Evolutionary conservation across 257 asterid genomes (phyloP), one percentile per base, ranked within the genome.

Genomic region (Ballota nigra): DNA sequence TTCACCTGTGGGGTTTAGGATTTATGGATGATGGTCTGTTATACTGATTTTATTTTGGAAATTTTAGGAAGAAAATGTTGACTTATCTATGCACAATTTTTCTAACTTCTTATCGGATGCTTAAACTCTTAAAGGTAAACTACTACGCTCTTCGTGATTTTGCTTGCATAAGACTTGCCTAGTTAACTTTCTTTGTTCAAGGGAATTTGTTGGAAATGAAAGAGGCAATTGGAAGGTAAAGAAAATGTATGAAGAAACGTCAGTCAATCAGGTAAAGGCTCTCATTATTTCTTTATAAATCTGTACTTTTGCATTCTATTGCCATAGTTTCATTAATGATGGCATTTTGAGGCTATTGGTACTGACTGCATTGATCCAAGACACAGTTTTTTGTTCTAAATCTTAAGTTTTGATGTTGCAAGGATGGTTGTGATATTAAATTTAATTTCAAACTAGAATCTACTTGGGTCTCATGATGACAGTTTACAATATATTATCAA

Each of bases 141-240:
- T 47, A n/a, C 55, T n/a, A 10, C 29, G 34, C 26, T 33, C 69
- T 24, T 19, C 15, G 51, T 61, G 19, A 43, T 62, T 23, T 51
- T 73, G 28, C 51, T 59, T 45, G 11, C 13, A 22, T 45, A 38
- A 6, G 9, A 19, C 15, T 45, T 8, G 16, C 52, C 62, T 38
- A 18, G n/a, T n/a, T n/a, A n/a, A 73, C 47, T 28, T 15, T 57
- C 41, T 38, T 56, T 64, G 57, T 77, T 61, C 83, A 95, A 97
- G 87, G 84, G 79, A 87, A 82, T 79, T 83, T 95, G 81, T 53
- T 92, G 83, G 98, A 95, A 84, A 81, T 70, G 73, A 95, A 95
- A 79, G 99, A 95, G 83, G 89, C 94, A 59, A 71, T 92, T 82
- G 99, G 92, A 67, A 91, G 99, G 84, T 97, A 89, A 86, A 80